Base-by-base conservation (phyloP, 768 basidiomycete genomes). In the Calocera cornea region DNA sequence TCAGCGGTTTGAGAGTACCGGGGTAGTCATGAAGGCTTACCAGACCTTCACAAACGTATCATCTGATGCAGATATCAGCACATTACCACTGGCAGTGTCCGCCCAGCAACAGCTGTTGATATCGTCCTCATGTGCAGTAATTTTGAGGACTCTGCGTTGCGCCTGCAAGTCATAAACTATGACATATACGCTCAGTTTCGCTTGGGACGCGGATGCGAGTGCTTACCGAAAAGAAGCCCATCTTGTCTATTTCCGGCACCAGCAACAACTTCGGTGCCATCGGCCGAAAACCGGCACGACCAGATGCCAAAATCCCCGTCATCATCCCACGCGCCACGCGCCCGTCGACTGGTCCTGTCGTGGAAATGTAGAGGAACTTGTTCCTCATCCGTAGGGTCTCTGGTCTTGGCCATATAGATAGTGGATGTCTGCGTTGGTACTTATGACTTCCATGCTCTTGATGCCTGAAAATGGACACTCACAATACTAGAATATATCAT, bases 71-170 rank as follows among this genome's bases (percentile, higher is more conserved):
- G 92, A 95, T 64, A 98, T 86, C 31, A 99, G 84, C 22, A 99
- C 86, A 75, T 99, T 98, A 12, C 93, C 93, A 14, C 92, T 95
- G 1, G 85, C 83, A 12, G 87, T 87, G 74, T 97, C 95, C 0
- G 97, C 97, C 87, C 95, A 99, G 74, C 90, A 93, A 77, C 94
- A 86, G 73, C 92, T 91, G 72, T 99, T 99, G 44, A 97, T 89
- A 74, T 99, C 97, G 74, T 92, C 88, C 1, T 77, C 74, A 73
- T 99, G 97, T 0, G 92, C 97, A n/a, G 77, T 71, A 19, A 99
- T 93, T 72, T 87, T 89, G 31, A 97, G 87, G 0, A 88, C 88
- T 69, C 92, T 82, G 70, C 82, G 80, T 71, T 90, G 82, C 2
- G 88, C 86, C 68, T 92, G 76, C 50, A 99, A 83, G 77, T 99